These are phyloP conservation scores for Claviceps quebecensis DNA, from an alignment of 2,329 filamentous ascomycete genomes.

Conservation along the genomic window DNA sequence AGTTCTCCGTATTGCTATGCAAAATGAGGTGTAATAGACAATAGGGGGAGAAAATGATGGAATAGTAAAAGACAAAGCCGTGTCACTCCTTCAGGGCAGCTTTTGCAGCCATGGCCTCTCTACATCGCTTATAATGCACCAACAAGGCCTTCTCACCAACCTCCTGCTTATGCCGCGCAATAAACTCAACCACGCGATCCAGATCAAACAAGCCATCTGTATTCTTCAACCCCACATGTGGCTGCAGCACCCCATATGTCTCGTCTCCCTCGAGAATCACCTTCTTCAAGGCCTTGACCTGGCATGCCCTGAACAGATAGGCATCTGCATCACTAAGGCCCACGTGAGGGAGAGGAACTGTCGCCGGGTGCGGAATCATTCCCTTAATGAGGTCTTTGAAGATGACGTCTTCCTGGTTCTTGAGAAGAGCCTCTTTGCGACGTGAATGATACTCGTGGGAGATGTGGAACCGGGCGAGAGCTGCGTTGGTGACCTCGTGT, in stretches of 20 bases:
- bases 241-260: constrained; percentile 20
- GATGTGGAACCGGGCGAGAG: constrained; percentile 36
- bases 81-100: not conserved
- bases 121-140: constrained; percentile 10
- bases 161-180: constrained; percentile 22
- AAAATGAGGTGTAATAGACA: not conserved
- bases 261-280: constrained; percentile 33
- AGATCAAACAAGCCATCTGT: constrained; percentile 29
- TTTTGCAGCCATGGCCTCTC: not conserved
- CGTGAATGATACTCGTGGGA: constrained; percentile 28
- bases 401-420: constrained; percentile 28
- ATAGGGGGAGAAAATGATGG: not conserved
- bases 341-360: too few species aligned
- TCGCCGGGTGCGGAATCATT: constrained; percentile 10
- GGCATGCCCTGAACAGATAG: not conserved
- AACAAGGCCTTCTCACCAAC: constrained; percentile 22
- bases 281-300: constrained; percentile 30
- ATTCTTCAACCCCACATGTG: constrained; percentile 16
- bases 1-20: too few species aligned
- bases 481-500: constrained; percentile 34
- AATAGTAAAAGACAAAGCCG: not conserved
- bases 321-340: constrained; percentile 6
- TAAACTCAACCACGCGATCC: constrained; percentile 27
- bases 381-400: constrained; percentile 31
- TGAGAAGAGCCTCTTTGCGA: constrained; percentile 25